Evolutionary conservation across 805 yeast species (phyloP), one percentile per base, ranked within the genome.

Genomic region (Maudiozyma serrabonitensis): DNA sequence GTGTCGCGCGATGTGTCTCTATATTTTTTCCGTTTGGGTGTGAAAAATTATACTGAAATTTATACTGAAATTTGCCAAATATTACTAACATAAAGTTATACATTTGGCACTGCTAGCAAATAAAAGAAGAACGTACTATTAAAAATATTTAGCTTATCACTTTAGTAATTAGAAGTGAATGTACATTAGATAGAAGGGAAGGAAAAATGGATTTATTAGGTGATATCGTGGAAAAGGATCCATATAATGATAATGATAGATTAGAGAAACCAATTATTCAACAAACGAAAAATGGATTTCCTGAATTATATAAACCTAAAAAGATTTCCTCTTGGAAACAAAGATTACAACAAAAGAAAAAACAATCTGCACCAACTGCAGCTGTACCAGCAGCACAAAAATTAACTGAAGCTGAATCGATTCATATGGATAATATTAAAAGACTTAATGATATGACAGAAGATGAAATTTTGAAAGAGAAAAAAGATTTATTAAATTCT

Each of bases 391-490:
- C 25, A 2, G 3, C 28, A 26, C 15, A 32, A n/a, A 12, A 32
- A 13, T 23, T 19, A 3, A 76, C 82, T 0, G 95, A 86, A 56
- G 78, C 84, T 0, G 90, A 84, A 54, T 75, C 78, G 60, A 87
- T 89, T 21, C 91, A 87, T 62, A 62, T 76, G 49, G 95, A 89
- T 59, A 90, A 88, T 63, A 64, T 85, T 52, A 77, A 80, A 38
- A 71, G 74, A 40, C 62, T 90, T 49, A 69, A 79, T 37, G 63
- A 67, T 13, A 82, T 89, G 90, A 70, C 82, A 2, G 74, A 72
- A 1, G 82, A 77, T 16, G 88, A 89, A 59, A 75, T 87, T 35
- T 70, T 74, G 34, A 66, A 70, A 43, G 91, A 87, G 55, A 74
- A 79, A 54, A 76, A 78, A 53, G 95, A 87, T 57, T 66, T 90